Base-by-base conservation (phyloP, 2,329 filamentous ascomycete species). In the Colletotrichum lindemuthianum region DNA sequence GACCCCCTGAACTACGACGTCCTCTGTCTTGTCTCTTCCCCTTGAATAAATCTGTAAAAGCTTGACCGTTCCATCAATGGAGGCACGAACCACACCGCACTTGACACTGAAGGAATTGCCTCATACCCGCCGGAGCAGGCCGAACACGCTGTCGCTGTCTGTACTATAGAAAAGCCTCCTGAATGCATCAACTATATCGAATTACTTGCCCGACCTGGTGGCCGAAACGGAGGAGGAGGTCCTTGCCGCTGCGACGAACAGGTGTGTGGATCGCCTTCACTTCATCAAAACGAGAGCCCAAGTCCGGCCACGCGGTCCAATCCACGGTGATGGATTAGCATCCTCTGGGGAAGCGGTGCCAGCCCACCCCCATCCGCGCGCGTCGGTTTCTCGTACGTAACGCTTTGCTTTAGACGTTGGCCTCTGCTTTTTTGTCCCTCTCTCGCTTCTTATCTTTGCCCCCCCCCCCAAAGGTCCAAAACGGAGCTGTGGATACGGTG, bases 321-420 rank as follows among this genome's bases (percentile, higher is more conserved):
- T 61, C 45, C 58, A 51, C 36, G 40, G 50, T 13, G 61, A 16
- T 47, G 61, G 45, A 61, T 48, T 65, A 56, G 58, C 61, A 60
- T 65, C 34, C 51, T 61, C 61, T 52, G 61, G 61, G 58, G 61
- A 61, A 65, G 45, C 39, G n/a, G 24, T n/a, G 11, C 11, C 34
- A 56, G 6, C 24, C 24, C 24, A 24, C 9, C 12, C 51, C 45
- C 51, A 65, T 65, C 61, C 61, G 61, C 34, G 45, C 51, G 45
- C 40, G 39, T 16, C 47, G 11, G 13, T 56, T 61, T 65, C 58
- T 65, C 45, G 61, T 65, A 65, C 61, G 61, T 65, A 65, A 65
- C 43, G 34, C 36, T 45, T 45, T 47, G 9, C 47, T 45, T 56
- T 65, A 52, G 58, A 49, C 61, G 61, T 61, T 65, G 61, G 61